phyloP scores from a whole-genome alignment of 108 stramenopile species.

The Pseudonitzschia multiseries region DNA sequence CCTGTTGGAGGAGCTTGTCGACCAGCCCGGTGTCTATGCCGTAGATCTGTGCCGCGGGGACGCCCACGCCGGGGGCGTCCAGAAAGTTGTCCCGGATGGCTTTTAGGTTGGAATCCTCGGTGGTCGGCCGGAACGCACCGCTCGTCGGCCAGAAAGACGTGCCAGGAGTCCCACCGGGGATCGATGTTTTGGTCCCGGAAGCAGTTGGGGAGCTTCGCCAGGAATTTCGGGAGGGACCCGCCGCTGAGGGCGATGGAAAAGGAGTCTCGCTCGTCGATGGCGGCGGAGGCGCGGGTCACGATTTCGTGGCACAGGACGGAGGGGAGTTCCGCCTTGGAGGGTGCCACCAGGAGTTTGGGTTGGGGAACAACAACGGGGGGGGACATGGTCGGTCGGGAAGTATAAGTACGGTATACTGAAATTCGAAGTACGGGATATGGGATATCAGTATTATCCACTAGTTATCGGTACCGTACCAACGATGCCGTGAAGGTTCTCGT shows the following conservation, averaged over 20 bases:
- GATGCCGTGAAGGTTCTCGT: no score
- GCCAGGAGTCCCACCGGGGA: slow-evolving; percentile 76
- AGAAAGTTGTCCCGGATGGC: slow-evolving; percentile 53
- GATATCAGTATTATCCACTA: no score
- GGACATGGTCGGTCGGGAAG: background rate
- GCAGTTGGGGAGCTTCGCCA: slow-evolving; percentile 40
- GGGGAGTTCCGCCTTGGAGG: slow-evolving; percentile 16
- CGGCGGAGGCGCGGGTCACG: slow-evolving; percentile 7
- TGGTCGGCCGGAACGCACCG: slow-evolving; percentile 81
- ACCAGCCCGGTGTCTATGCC: slow-evolving; percentile 59
- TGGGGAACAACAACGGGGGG: background rate
- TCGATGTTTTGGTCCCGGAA: slow-evolving; percentile 38
- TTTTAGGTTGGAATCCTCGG: slow-evolving; percentile 82
- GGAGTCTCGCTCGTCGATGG: slow-evolving; percentile 31
- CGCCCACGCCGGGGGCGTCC: slow-evolving; percentile 25
- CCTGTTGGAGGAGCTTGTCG: background rate
- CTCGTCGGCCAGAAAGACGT: slow-evolving; percentile 92
- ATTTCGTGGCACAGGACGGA: slow-evolving; percentile 9
- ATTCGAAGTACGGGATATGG: no score
- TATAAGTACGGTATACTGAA: no score
- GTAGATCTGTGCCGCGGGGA: slow-evolving; percentile 68
- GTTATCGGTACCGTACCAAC: no score
- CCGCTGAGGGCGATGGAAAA: slow-evolving; percentile 91
- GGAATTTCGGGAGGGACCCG: slow-evolving; percentile 85
- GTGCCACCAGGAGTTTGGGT: slow-evolving; percentile 13